Evolutionary conservation across 2,329 filamentous ascomycete genomes (phyloP), one percentile per base, ranked within the genome.

Genomic region (Xylariaceae sp.): DNA sequence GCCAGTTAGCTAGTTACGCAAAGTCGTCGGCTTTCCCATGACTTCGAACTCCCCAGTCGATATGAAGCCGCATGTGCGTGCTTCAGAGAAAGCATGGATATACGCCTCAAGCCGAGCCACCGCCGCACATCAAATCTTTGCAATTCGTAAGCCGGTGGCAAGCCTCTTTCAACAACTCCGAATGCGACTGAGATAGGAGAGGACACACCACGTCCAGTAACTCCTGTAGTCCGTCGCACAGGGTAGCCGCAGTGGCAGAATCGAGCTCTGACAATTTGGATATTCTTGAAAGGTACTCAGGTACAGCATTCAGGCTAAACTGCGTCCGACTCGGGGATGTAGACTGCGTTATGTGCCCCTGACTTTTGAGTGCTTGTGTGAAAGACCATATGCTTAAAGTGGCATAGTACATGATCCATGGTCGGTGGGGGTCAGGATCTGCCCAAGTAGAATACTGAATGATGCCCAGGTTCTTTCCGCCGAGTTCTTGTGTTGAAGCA

Each of bases 351-450:
- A 9, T 82, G 81, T 3, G 88, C 0, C 85, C 80, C 62, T 67
- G 59, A 42, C 53, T 64, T 0, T 84, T 88, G 11, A 93, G 75
- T 0, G 92, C 90, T 67, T 86, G 91, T 2, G 90, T 90, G 69
- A 93, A 96, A 2, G 85, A 88, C 90, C 91, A 96, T 9, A 96
- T 90, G 53, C 90, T 88, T 56, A 96, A 77, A 0, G 87, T 85
- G 0, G 92, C 89, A 67, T 93, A 93, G 75, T 96, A 96, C 71
- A 96, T 82, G 49, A 95, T 89, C 91, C 92, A 96, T 0, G 92
- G 90, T 30, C 91, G 82, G 67, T 96, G 93, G 18, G 94, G 85
- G 30, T 96, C 83, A 35, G 87, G 84, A 69, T 96, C 92, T 64
- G 88, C 86, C 39, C 87, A 83, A 10, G 90, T 87, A 0, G 85